Percentiles rank a stretch among this genome's conserved stretches.
phyloP scores from a whole-genome alignment of 192 early-diverging fungal species.

The Linnemannia exigua region DNA sequence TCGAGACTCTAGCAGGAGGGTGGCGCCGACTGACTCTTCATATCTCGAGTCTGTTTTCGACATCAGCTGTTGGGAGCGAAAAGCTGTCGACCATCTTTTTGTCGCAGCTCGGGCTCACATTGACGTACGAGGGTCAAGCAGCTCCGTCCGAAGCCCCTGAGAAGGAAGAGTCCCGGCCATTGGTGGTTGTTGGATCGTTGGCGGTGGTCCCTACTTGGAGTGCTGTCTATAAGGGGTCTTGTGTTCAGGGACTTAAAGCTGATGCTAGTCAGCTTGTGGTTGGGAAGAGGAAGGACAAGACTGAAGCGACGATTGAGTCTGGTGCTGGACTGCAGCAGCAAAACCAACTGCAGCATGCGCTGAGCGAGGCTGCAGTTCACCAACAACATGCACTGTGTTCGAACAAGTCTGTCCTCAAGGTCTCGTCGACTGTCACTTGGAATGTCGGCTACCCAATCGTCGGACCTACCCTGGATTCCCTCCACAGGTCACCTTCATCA shows the following conservation, averaged over 20 bases:
- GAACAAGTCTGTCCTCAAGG: neutral
- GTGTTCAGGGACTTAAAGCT: conserved; percentile 13
- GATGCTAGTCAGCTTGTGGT: neutral
- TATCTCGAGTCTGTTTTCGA: conserved; percentile 27
- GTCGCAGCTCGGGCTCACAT: conserved; percentile 35
- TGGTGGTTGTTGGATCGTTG: conserved; percentile 30
- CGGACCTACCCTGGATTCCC: neutral
- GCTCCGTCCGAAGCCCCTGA: neutral
- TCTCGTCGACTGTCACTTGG: conserved; percentile 33
- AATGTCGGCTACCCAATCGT: conserved; percentile 29
- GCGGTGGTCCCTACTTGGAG: conserved; percentile 26
- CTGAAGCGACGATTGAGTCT: neutral
- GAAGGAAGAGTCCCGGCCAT: neutral
- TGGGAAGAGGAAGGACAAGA: neutral
- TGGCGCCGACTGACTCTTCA: conserved; percentile 37
- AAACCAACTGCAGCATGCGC: neutral
- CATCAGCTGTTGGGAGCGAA: neutral
- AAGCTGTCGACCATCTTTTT: conserved; percentile 18
- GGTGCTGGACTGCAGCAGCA: neutral
- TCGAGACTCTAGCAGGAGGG: conserved; percentile 17
- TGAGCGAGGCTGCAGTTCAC: neutral
- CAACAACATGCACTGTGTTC: neutral
- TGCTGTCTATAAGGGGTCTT: conserved; percentile 12
- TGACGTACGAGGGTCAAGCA: conserved; percentile 11
- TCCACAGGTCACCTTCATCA: neutral